Evolutionary conservation across 2,329 filamentous ascomycete species (phyloP).

Genomic region (Neonectria coccinea): DNA sequence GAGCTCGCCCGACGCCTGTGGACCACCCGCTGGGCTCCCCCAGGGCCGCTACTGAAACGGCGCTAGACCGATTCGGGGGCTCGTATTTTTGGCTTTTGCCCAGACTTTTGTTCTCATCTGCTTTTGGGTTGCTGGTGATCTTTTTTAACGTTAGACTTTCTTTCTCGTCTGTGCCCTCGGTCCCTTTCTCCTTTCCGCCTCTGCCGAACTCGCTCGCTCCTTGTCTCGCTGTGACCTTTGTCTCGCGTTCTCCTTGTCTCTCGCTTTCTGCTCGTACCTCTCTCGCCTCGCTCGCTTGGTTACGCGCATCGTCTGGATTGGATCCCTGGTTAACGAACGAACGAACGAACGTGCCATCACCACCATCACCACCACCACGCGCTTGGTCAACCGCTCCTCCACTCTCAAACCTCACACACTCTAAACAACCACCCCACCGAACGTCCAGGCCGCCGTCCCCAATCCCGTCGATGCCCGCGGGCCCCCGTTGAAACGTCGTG

Average conservation of each 20-base stretch:
- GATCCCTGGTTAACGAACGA: not conserved
- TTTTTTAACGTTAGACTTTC: too few relatives aligned
- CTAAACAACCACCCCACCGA: constrained; percentile 13
- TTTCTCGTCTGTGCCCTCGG: not conserved
- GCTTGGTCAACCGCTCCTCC: constrained; percentile 19
- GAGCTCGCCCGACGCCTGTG: constrained; percentile 19
- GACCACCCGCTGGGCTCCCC: constrained; percentile 35
- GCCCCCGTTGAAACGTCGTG: constrained; percentile 23
- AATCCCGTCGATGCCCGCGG: constrained; percentile 20
- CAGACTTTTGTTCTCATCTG: too few relatives aligned
- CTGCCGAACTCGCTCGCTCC: not conserved
- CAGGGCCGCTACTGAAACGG: constrained; percentile 37
- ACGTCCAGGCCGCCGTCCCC: not conserved
- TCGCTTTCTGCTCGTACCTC: not conserved
- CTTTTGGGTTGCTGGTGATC: too few relatives aligned
- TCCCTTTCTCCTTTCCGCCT: not conserved
- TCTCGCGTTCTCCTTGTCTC: not conserved
- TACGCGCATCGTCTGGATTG: not conserved
- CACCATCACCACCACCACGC: not conserved
- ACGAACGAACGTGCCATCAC: constrained; percentile 1
- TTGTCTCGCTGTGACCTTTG: too few relatives aligned
- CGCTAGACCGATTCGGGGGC: constrained; percentile 33
- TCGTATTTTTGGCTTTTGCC: too few relatives aligned
- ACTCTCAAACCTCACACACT: constrained; percentile 29
- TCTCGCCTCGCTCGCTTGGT: not conserved